Conservation (phyloP, 2,329 filamentous ascomycete species). For the Xylariomycetidae sp. region DNA sequence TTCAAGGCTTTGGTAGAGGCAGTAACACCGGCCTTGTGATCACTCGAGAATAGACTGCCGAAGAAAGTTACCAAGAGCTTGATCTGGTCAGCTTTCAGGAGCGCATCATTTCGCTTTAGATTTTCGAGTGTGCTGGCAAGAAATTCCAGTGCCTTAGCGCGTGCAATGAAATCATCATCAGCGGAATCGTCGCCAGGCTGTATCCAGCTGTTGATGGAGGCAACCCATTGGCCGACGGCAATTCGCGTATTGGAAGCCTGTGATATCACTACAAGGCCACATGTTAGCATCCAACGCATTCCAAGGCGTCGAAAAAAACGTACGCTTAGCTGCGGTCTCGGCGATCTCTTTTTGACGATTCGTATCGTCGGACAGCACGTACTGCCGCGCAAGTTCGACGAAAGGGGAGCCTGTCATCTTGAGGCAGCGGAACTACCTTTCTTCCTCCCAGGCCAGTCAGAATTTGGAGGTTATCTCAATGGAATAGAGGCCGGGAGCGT, state of each 20-base stretch:
- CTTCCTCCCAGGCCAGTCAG: too few species aligned
- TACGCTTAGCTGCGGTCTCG: constrained; percentile 36
- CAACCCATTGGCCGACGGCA: constrained; percentile 50
- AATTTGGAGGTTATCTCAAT: too few species aligned
- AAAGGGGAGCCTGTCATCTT: constrained; percentile 43
- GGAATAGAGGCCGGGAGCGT: too few species aligned
- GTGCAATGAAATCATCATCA: constrained; percentile 44
- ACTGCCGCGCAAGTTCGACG: constrained; percentile 48
- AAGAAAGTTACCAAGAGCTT: constrained; percentile 51
- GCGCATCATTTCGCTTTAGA: constrained; percentile 33
- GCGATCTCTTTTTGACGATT: constrained; percentile 35
- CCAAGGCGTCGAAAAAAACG: constrained; percentile 24
- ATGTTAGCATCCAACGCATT: constrained; percentile 7
- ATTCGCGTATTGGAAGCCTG: constrained; percentile 37
- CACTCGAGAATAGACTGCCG: constrained; percentile 53
- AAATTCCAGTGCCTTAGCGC: constrained; percentile 54
- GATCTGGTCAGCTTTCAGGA: constrained; percentile 48
- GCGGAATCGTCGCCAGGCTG: constrained; percentile 33
- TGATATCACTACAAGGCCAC: constrained; percentile 38
- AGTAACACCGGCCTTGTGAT: constrained; percentile 55
- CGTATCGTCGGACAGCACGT: constrained; percentile 48
- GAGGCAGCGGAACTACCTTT: background rate
- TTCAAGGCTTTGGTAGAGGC: constrained; percentile 50
- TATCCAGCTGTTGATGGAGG: constrained; percentile 53
- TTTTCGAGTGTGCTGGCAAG: constrained; percentile 48